Percentiles rank a stretch among this genome's conserved stretches.
Conservation (phyloP, 106 monocot species). For the Dendrobium officinale region DNA sequence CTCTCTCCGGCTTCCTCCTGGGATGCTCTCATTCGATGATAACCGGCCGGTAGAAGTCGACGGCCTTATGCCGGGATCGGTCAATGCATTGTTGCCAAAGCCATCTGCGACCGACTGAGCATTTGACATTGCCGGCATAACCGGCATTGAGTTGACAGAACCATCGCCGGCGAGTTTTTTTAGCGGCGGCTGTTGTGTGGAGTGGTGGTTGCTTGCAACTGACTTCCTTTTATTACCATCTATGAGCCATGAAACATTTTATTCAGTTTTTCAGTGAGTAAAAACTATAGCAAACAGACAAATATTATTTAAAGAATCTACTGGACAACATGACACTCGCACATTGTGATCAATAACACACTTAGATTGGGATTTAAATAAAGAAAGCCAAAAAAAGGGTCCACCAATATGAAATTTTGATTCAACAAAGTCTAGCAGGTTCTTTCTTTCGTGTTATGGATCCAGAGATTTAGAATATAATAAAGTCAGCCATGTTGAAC, state of each 20-base stretch:
- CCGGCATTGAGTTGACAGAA: slow-evolving; percentile 14
- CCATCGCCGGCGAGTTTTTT: slow-evolving; percentile 64
- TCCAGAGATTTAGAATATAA: too few species aligned
- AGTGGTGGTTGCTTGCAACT: slow-evolving; percentile 20
- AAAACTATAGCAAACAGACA: too few species aligned
- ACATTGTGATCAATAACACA: background rate
- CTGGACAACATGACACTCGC: background rate
- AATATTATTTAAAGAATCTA: too few species aligned
- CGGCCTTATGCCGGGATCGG: slow-evolving; percentile 19
- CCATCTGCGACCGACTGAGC: slow-evolving; percentile 23
- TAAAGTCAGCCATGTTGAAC: too few species aligned
- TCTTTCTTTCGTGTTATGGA: too few species aligned
- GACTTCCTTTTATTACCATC: slow-evolving; percentile 4
- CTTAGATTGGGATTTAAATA: background rate
- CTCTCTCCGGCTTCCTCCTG: slow-evolving; percentile 25
- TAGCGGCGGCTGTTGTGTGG: slow-evolving; percentile 50
- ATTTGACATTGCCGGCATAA: slow-evolving; percentile 15
- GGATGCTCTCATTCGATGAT: slow-evolving; percentile 14
- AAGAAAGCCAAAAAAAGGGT: too few species aligned
- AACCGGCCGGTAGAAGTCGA: slow-evolving; percentile 32
- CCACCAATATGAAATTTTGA: too few species aligned
- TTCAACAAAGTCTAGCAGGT: too few species aligned
- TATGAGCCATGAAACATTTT: background rate
- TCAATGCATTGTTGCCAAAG: slow-evolving; percentile 18
- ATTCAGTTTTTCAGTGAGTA: background rate